phyloP scores from a whole-genome alignment of 176 grass and related monocot genomes.

The Otatea glauca region DNA sequence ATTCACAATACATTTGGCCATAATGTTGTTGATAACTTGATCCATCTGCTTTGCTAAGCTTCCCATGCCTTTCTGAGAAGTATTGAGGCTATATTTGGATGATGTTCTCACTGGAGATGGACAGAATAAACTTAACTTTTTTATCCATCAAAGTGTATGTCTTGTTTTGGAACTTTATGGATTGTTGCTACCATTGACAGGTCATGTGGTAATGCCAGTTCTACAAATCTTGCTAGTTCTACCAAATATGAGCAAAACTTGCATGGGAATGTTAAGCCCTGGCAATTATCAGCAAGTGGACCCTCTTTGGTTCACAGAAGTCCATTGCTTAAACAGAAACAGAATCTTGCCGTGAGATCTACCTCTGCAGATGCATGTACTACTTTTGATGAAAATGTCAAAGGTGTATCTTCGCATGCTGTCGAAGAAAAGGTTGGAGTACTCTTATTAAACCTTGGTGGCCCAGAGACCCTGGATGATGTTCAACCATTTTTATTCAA shows the following conservation, averaged over 20 bases:
- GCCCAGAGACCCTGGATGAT: conserved; percentile 85
- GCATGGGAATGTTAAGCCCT: conserved; percentile 32
- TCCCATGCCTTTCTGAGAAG: neutral
- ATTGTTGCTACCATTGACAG: conserved; percentile 36
- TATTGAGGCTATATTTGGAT: neutral
- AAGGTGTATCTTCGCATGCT: conserved; percentile 32
- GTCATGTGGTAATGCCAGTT: conserved; percentile 30
- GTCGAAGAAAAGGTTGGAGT: conserved; percentile 78
- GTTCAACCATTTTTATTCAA: conserved; percentile 99
- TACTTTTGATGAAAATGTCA: conserved; percentile 45
- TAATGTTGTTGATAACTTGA: neutral
- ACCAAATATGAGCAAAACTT: conserved; percentile 25
- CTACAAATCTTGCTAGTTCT: neutral
- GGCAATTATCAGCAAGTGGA: conserved; percentile 32
- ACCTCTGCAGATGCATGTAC: conserved; percentile 41
- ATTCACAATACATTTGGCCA: neutral
- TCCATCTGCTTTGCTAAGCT: neutral
- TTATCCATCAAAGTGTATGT: neutral
- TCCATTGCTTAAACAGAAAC: conserved; percentile 25
- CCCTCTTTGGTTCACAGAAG: conserved; percentile 40
- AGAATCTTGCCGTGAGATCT: conserved; percentile 36
- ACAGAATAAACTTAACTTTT: neutral
- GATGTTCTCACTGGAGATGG: neutral
- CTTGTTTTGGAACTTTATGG: neutral
- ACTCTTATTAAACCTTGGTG: conserved; percentile 94